These are phyloP conservation scores for Penicillium rolfsii DNA, from an alignment of 2,329 filamentous ascomycete genomes.

Conservation along the genomic window DNA sequence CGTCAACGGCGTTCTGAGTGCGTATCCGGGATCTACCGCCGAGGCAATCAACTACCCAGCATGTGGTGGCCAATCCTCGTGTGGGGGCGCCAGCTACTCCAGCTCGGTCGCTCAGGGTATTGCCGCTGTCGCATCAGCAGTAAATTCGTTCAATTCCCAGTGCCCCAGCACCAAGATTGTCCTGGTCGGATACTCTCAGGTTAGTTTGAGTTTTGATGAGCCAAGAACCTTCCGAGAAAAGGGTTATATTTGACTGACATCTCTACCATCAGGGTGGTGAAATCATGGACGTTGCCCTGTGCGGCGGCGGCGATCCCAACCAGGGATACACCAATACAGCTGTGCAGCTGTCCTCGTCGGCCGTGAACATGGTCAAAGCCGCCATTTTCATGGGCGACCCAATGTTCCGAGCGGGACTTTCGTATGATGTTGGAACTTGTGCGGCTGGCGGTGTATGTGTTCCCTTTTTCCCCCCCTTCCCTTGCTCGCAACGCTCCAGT, in stretches of 20 bases:
- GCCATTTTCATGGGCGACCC: slow-evolving; percentile 69
- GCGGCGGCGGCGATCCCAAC: slow-evolving; percentile 58
- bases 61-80: slow-evolving; percentile 62
- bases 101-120: slow-evolving; percentile 63
- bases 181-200: slow-evolving; percentile 66
- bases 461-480: slow-evolving; percentile 16
- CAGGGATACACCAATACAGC: slow-evolving; percentile 53
- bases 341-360: slow-evolving; percentile 49
- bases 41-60: slow-evolving; percentile 64
- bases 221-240: no score
- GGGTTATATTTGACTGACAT: neutral
- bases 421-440: slow-evolving; percentile 67
- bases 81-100: slow-evolving; percentile 63
- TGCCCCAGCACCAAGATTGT: slow-evolving; percentile 63
- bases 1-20: slow-evolving; percentile 54
- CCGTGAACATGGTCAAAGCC: slow-evolving; percentile 62
- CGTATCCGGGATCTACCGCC: slow-evolving; percentile 56
- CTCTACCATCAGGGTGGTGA: slow-evolving; percentile 58
- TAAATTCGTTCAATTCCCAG: slow-evolving; percentile 60
- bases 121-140: slow-evolving; percentile 60
- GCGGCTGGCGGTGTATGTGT: slow-evolving; percentile 59
- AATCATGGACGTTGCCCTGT: slow-evolving; percentile 66
- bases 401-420: slow-evolving; percentile 57
- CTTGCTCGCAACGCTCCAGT: neutral
- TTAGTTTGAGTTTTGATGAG: slow-evolving; percentile 30